Base-by-base conservation (phyloP, 2,329 filamentous ascomycete genomes). In the Nothophaeocryptopus gaeumannii region DNA sequence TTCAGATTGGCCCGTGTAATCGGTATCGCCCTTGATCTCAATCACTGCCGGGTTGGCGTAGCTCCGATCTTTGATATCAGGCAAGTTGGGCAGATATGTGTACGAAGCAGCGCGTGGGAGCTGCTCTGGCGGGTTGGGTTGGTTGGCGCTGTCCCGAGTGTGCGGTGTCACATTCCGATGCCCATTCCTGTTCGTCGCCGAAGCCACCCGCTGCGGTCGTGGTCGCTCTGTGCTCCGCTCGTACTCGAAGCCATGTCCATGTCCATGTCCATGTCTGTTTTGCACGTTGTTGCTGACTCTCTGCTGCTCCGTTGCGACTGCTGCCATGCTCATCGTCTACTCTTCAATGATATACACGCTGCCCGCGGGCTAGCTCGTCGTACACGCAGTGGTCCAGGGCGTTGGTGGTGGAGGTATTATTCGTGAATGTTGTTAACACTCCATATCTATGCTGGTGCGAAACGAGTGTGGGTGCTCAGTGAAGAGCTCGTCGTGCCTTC, bases 61-160 rank as follows among this genome's bases (percentile, higher is more conserved):
- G 13, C 60, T 55, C 34, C 66, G 42, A 20, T 64, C 58, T 44
- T 66, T 69, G 26, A 66, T 60, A 26, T 69, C 67, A 3, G 77
- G 73, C 41, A 83, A 64, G 55, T 78, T 74, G 3, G 77, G 73
- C 41, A 83, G 64, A 56, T 78, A 74, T 39, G 77, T 79, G 65
- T 79, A 83, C 59, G 80, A 83, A 30, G 81, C 80, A 40, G 80
- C 76, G 49, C 79, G 74, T 26, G 75, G 74, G 29, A 83, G 58
- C 20, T 67, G 59, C 36, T 56, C 46, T 45, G 30, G 34, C 26
- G 26, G n/a, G 10, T 49, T 39, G 20, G 20, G 20, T 36, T 39
- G 37, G n/a, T 31, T 38, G 13, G n/a, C 45, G 36, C 46, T 52
- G 31, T 45, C 42, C 33, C 32, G 29, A 8, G 3, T 26, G 53